Evolutionary conservation across 495 filamentous ascomycete genomes (phyloP), one percentile per base, ranked within the genome.

Genomic region (Daldinia grandis): DNA sequence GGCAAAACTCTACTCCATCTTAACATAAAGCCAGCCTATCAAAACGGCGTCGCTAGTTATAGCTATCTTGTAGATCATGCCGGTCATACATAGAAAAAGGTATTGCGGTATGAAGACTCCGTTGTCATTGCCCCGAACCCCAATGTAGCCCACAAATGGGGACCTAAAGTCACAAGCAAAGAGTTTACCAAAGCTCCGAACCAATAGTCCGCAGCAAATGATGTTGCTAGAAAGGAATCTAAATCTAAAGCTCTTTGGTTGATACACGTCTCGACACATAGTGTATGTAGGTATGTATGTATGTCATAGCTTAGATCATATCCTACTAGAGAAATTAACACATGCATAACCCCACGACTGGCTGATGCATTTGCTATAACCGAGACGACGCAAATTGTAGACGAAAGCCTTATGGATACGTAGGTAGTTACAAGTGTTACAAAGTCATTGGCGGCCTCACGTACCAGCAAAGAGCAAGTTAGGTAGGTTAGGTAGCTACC

Each of bases 11-110:
- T 5, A 19, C 40, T 21, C 17, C 5, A 44, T 44, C 40, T 19
- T 44, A 44, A 8, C n/a, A 44, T 5, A 2, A 9, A 51, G 10
- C 24, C 47, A 10, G 28, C 12, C 47, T 25, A 51, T 51, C 25
- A 1, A 51, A 50, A 25, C n/a, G 19, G 54, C 42, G 56, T 63
- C 49, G 30, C 37, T 40, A 40, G 38, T 24, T 12, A 4, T 42
- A 51, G 38, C 30, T 19, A 8, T 42, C 25, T 9, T 58, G 66
- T 47, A 44, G 59, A 64, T 64, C 59, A 69, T 64, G 59, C 28
- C 27, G 30, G 54, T 24, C 19, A 9, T 21, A 24, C 40, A 19
- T 44, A 44, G 17, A n/a, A 44, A 3, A 44, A 19, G 8, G 17
- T 44, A 44, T 19, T 17, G 9, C 15, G n/a, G 17, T 12, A 47